Conservation (phyloP, 2,329 filamentous ascomycete genomes). For the Curvularia sp. region DNA sequence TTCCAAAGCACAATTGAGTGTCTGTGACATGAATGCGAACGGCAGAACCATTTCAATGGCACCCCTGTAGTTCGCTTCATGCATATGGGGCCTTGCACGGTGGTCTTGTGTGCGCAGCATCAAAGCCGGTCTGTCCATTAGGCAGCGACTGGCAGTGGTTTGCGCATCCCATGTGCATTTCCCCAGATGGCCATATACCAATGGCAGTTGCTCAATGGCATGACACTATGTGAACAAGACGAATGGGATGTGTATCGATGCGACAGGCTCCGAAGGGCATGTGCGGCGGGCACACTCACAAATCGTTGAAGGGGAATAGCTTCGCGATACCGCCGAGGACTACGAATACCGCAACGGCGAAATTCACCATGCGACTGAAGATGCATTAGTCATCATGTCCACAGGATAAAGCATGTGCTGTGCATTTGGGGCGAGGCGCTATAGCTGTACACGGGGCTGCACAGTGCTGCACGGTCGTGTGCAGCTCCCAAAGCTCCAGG, state of each 20-base stretch:
- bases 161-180: not conserved
- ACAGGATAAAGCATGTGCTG: conserved; percentile 14
- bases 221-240: not conserved
- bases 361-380: conserved; percentile 87
- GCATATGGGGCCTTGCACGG: not conserved
- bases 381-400: conserved; percentile 17
- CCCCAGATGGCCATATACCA: not conserved
- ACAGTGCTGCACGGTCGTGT: conserved; percentile 18
- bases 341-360: conserved; percentile 86
- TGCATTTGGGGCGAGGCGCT: conserved; percentile 7
- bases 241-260: not conserved
- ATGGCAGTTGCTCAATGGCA: not conserved
- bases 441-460: conserved; percentile 28
- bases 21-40: not conserved
- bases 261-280: conserved; percentile 2
- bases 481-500: conserved; percentile 7
- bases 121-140: not conserved
- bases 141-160: not conserved
- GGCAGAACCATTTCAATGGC: not conserved
- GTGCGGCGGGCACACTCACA: conserved; percentile 50
- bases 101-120: not conserved
- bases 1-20: not conserved
- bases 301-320: conserved; percentile 63
- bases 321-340: conserved; percentile 80
- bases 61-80: not conserved